Evolutionary conservation across 306 rosid species (phyloP).

Genomic region (Cucurbita ficifolia): DNA sequence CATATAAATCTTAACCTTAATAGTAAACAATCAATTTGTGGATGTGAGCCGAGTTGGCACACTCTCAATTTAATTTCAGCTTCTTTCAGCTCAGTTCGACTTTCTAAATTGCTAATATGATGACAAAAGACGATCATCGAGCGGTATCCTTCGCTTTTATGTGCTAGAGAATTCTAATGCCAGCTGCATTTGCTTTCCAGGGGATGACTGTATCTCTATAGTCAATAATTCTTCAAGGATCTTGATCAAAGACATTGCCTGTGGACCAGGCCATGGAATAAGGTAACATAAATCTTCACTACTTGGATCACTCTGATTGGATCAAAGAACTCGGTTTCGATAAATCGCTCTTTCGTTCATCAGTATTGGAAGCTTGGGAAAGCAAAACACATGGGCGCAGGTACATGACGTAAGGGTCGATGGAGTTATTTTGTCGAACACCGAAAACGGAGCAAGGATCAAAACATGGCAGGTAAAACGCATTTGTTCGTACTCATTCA

Average conservation of each 20-base stretch:
- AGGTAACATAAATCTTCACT: slow-evolving; percentile 32
- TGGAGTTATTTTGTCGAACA: slow-evolving; percentile 49
- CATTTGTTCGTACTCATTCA: not conserved
- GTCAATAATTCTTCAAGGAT: slow-evolving; percentile 67
- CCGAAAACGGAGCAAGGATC: slow-evolving; percentile 74
- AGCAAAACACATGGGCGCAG: slow-evolving; percentile 42
- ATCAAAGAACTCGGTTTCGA: not conserved
- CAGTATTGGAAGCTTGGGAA: slow-evolving; percentile 97
- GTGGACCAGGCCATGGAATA: slow-evolving; percentile 96
- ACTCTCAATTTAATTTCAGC: not conserved
- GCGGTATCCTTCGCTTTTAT: not conserved
- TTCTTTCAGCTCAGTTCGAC: not conserved
- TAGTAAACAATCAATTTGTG: not conserved
- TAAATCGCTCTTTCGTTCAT: not conserved
- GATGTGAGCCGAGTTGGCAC: not conserved
- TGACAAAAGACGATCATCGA: not conserved
- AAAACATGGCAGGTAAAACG: slow-evolving; percentile 89
- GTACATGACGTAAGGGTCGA: slow-evolving; percentile 45
- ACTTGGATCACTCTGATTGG: not conserved
- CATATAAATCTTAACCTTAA: not conserved
- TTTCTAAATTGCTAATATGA: not conserved
- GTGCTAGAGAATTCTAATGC: not conserved
- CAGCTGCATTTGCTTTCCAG: slow-evolving; percentile 19
- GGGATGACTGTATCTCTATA: slow-evolving; percentile 87
- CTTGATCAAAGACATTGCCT: slow-evolving; percentile 41